Evolutionary conservation across 1,284 basidiomycete genomes (phyloP).

Genomic region (Taiwanofungus camphoratus): DNA sequence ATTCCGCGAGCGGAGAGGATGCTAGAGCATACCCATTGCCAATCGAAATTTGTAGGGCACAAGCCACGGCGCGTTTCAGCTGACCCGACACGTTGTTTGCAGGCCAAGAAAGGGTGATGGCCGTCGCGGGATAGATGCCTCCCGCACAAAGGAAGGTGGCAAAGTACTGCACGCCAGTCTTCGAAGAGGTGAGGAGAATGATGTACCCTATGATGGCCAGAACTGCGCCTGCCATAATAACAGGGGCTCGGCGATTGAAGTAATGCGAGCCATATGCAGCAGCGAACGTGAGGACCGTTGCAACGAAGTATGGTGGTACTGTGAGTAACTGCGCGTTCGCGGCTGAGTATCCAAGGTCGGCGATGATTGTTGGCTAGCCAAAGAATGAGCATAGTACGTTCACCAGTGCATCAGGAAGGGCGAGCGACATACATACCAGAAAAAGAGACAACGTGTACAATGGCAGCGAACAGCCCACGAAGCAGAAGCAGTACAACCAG

Average conservation of each 20-base stretch:
- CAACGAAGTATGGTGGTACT: constrained; percentile 39
- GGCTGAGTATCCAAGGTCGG: constrained; percentile 30
- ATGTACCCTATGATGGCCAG: constrained; percentile 62
- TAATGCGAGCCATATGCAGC: constrained; percentile 26
- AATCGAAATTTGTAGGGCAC: constrained; percentile 64
- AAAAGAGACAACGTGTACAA: constrained; percentile 32
- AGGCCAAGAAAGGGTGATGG: constrained; percentile 49
- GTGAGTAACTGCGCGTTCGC: constrained; percentile 49
- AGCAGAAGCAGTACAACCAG: constrained; percentile 61
- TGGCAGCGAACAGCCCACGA: constrained; percentile 60
- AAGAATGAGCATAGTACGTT: not conserved
- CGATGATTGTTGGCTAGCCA: constrained; percentile 53
- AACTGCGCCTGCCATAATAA: constrained; percentile 50
- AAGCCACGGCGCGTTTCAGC: constrained; percentile 61
- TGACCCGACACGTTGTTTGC: constrained; percentile 70
- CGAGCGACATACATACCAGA: constrained; percentile 6
- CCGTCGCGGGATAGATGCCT: constrained; percentile 39
- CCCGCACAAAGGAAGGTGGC: constrained; percentile 16
- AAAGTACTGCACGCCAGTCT: constrained; percentile 13
- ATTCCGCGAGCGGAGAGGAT: not conserved
- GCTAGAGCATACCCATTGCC: constrained; percentile 35
- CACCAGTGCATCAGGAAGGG: not conserved
- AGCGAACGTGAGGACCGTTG: constrained; percentile 40
- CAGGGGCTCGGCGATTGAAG: constrained; percentile 42
- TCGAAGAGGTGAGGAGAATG: constrained; percentile 46